Evolutionary conservation across 2,329 filamentous ascomycete species (phyloP).

Genomic region (Coniochaeta hoffmannii): DNA sequence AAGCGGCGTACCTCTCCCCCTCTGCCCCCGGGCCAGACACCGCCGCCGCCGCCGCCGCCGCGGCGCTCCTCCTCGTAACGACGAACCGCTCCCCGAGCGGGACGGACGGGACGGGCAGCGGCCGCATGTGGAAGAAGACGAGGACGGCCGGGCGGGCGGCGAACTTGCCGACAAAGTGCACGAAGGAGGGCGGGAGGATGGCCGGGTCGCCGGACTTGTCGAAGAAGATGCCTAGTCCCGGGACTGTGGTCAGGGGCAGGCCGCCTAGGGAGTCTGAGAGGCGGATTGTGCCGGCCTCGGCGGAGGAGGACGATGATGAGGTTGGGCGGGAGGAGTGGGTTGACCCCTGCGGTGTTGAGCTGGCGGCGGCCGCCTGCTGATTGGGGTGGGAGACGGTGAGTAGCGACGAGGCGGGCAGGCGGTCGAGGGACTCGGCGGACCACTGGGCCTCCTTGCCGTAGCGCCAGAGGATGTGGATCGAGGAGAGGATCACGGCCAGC

Average conservation of each 20-base stretch:
- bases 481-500: slow-evolving; percentile 53
- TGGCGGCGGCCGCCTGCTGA: not conserved
- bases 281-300: not conserved
- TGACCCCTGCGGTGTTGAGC: not conserved
- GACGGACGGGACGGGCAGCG: slow-evolving; percentile 51
- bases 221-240: slow-evolving; percentile 66
- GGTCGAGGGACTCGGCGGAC: slow-evolving; percentile 59
- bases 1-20: not conserved
- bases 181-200: slow-evolving; percentile 52
- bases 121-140: slow-evolving; percentile 67
- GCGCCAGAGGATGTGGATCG: slow-evolving; percentile 66
- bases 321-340: not conserved
- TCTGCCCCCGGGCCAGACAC: not conserved
- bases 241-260: slow-evolving; percentile 37
- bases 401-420: slow-evolving; percentile 39
- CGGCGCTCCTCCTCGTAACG: slow-evolving; percentile 28
- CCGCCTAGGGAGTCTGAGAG: slow-evolving; percentile 28
- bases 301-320: not conserved
- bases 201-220: slow-evolving; percentile 50
- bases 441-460: slow-evolving; percentile 76
- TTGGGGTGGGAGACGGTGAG: slow-evolving; percentile 11
- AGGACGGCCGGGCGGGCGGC: slow-evolving; percentile 57
- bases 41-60: not conserved
- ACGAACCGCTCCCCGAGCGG: slow-evolving; percentile 38
- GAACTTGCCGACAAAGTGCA: slow-evolving; percentile 67